Conservation (phyloP, 345 rosid genomes). For the Triadica sebifera region DNA sequence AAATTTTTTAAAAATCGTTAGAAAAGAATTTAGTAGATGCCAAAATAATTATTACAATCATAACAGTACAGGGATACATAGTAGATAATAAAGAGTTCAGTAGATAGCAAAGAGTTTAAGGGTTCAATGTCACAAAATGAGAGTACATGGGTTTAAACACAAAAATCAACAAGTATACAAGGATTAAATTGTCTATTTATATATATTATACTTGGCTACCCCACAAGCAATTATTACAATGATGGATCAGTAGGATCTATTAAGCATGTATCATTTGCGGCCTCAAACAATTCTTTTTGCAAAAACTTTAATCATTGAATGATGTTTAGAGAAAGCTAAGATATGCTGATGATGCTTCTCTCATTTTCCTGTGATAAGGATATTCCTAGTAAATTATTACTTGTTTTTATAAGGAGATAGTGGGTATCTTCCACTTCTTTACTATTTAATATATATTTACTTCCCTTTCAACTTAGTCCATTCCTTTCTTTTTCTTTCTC, state of each 20-base stretch:
- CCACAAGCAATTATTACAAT: slow-evolving; percentile 23
- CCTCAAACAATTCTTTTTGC: slow-evolving; percentile 18
- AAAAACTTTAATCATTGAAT: slow-evolving; percentile 12
- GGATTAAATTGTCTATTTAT: too few relatives aligned
- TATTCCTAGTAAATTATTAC: slow-evolving; percentile 12
- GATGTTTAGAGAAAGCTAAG: slow-evolving; percentile 7
- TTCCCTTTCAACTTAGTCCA: not conserved
- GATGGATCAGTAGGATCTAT: slow-evolving; percentile 1
- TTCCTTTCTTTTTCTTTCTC: not conserved
- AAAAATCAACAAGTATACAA: too few relatives aligned
- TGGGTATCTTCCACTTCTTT: slow-evolving; percentile 14
- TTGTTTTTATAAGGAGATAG: slow-evolving; percentile 15
- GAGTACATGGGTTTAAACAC: too few relatives aligned
- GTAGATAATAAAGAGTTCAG: too few relatives aligned
- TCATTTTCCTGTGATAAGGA: slow-evolving; percentile 15
- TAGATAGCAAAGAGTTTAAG: too few relatives aligned
- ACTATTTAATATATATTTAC: not conserved
- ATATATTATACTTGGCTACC: not conserved
- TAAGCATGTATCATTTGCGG: slow-evolving; percentile 7
- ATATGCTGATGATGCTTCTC: slow-evolving; percentile 4
- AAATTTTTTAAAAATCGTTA: too few relatives aligned
- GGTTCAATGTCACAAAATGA: too few relatives aligned
- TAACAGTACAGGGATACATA: too few relatives aligned
- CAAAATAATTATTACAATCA: too few relatives aligned
- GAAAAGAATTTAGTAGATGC: too few relatives aligned